Conservation (phyloP, 2,329 filamentous ascomycete genomes). For the Fusarium sp. region DNA sequence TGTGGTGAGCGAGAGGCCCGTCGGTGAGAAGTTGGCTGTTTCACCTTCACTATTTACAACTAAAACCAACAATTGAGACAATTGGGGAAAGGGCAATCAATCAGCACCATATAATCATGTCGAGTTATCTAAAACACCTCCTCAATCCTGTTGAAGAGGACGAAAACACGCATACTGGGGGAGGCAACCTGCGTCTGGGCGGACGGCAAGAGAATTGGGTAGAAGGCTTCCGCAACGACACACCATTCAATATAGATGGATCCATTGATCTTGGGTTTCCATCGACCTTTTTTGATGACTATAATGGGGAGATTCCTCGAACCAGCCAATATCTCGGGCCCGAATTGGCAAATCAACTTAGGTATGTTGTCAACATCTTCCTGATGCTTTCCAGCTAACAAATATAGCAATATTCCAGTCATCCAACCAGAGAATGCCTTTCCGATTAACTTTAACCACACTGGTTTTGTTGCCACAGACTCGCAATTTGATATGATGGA, state of each 20-base stretch:
- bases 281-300: neutral
- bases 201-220: neutral
- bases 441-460: neutral
- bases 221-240: fast-evolving
- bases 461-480: neutral
- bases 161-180: fast-evolving
- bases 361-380: too few relatives aligned
- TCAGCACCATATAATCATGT: too few relatives aligned
- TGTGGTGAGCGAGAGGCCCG: too few relatives aligned
- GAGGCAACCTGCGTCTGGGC: fast-evolving
- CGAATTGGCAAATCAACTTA: neutral
- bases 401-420: neutral
- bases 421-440: neutral
- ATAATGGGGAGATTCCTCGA: neutral
- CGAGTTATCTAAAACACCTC: neutral
- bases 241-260: fast-evolving
- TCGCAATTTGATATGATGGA: neutral
- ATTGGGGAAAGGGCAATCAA: too few relatives aligned
- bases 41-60: too few relatives aligned
- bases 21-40: too few relatives aligned
- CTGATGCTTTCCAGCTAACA: too few relatives aligned
- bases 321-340: neutral
- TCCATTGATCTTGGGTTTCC: neutral
- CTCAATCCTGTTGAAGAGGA: conserved; percentile 2
- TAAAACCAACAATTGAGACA: too few relatives aligned